Base-by-base conservation (phyloP, 2,329 filamentous ascomycete species). In the Talaromyces piceae region DNA sequence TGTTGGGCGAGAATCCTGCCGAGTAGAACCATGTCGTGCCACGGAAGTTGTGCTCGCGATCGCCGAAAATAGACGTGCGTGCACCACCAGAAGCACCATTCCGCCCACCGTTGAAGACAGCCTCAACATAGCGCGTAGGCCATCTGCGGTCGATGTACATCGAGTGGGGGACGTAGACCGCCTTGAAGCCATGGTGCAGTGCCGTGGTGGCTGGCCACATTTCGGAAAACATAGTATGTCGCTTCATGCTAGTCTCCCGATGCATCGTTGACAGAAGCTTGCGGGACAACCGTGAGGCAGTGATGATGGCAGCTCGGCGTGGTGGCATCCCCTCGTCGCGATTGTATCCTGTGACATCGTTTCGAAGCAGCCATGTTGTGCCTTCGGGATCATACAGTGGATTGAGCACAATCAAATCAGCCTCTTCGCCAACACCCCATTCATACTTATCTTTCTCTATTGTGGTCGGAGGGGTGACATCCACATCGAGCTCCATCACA, bases 21-120 rank as follows among this genome's bases (percentile, higher is more conserved):
- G 90, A 88, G 69, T 95, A 96, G 69, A 93, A 96, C 90, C 90
- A 97, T 18, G 84, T 89, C 62, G 89, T 82, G 1, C 91, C 90
- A 49, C 79, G 77, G 64, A 96, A 85, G 67, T 96, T 95, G 68
- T 93, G 88, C 71, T 96, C 91, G 16, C 88, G 78, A 59, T 93
- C 87, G 31, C 87, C 88, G 63, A 88, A 91, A 16, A 91, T 78
- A 11, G 83, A 84, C 2, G 83, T 85, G 20, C 83, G 75, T 4
- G 84, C 75, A 25, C 86, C 88, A n/a, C 88, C 87, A 1, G 81
- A 81, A 0, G 86, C 82, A 12, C 86, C 87, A 63, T 88, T 87
- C 28, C 78, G 78, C 18, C 87, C 88, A 20, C 80, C 86, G 67
- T 97, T 96, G 71, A 91, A 87, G 1, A 88, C 82, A 30, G 79